phyloP scores from a whole-genome alignment of 1,284 basidiomycete genomes.

The Malassezia japonica region DNA sequence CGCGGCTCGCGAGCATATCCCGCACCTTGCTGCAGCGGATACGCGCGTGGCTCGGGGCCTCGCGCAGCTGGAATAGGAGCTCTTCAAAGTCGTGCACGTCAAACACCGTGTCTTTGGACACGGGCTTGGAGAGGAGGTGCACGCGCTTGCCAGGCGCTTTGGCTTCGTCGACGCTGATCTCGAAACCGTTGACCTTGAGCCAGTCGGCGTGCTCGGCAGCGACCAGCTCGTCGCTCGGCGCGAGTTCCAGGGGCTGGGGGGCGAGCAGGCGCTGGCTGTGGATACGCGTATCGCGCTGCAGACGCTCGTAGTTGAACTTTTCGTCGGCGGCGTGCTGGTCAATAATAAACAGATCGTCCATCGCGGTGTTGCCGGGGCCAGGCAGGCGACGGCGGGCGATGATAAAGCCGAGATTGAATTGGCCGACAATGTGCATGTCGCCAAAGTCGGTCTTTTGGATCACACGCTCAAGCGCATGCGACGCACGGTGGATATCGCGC shows the following conservation, averaged over 20 bases:
- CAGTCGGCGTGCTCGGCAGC: slow-evolving; percentile 76
- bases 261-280: slow-evolving; percentile 72
- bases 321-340: slow-evolving; percentile 72
- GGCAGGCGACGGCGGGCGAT: slow-evolving; percentile 59
- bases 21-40: slow-evolving; percentile 86
- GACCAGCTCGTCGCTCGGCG: slow-evolving; percentile 78
- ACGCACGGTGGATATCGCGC: slow-evolving; percentile 52
- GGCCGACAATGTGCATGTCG: slow-evolving; percentile 75
- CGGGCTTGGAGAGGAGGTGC: slow-evolving; percentile 69
- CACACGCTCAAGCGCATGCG: slow-evolving; percentile 67
- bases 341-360: slow-evolving; percentile 67
- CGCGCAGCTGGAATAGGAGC: slow-evolving; percentile 71
- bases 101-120: slow-evolving; percentile 80
- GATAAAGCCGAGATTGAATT: slow-evolving; percentile 96
- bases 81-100: slow-evolving; percentile 82
- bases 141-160: slow-evolving; percentile 56
- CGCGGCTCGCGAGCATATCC: slow-evolving; percentile 89
- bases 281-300: slow-evolving; percentile 78
- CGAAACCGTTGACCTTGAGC: slow-evolving; percentile 78
- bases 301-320: slow-evolving; percentile 93
- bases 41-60: slow-evolving; percentile 59
- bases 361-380: slow-evolving; percentile 14
- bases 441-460: slow-evolving; percentile 81
- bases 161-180: slow-evolving; percentile 55
- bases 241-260: slow-evolving; percentile 70